Percentiles rank a stretch among this genome's conserved stretches.
phyloP scores from a whole-genome alignment of 2,329 filamentous ascomycete species.

The Colletotrichum cereale region DNA sequence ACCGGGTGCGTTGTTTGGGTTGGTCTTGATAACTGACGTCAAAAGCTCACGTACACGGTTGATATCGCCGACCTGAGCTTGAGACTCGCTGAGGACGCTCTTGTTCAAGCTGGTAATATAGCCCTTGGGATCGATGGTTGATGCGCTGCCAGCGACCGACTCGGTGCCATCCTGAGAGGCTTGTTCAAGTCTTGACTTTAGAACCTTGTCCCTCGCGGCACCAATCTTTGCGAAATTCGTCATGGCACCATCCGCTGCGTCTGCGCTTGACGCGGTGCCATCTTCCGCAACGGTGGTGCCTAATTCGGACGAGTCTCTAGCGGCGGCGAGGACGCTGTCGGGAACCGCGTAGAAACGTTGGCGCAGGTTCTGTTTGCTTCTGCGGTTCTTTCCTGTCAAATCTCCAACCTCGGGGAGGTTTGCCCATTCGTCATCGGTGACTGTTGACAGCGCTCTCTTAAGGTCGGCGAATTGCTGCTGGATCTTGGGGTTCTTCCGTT shows the following conservation, averaged over 20 bases:
- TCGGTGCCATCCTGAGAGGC: conserved; percentile 79
- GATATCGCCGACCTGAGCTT: conserved; percentile 92
- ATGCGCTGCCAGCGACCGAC: conserved; percentile 81
- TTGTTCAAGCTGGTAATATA: conserved; percentile 94
- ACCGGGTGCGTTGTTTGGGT: conserved; percentile 92
- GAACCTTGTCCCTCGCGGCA: conserved; percentile 93
- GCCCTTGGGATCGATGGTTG: conserved; percentile 93
- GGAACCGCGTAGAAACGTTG: conserved; percentile 96
- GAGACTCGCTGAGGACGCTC: conserved; percentile 81
- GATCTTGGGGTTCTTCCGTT: conserved; percentile 97
- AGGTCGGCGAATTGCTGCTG: conserved; percentile 97
- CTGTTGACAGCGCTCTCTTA: conserved; percentile 87
- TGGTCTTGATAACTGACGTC: conserved; percentile 98
- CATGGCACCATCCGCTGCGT: conserved; percentile 84
- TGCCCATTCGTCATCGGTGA: conserved; percentile 97
- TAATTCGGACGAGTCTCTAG: conserved; percentile 83
- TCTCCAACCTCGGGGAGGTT: conserved; percentile 96
- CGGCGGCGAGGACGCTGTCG: conserved; percentile 92
- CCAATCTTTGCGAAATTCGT: conserved; percentile 99
- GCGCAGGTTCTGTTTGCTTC: conserved; percentile 84
- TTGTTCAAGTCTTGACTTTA: conserved; percentile 93
- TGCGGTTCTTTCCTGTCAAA: conserved; percentile 91
- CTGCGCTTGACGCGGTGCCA: conserved; percentile 63
- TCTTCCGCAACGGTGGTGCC: conserved; percentile 92
- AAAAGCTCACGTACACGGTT: conserved; percentile 91